Evolutionary conservation across 345 rosid species (phyloP), one percentile per base, ranked within the genome.

Genomic region (Gossypium australe): DNA sequence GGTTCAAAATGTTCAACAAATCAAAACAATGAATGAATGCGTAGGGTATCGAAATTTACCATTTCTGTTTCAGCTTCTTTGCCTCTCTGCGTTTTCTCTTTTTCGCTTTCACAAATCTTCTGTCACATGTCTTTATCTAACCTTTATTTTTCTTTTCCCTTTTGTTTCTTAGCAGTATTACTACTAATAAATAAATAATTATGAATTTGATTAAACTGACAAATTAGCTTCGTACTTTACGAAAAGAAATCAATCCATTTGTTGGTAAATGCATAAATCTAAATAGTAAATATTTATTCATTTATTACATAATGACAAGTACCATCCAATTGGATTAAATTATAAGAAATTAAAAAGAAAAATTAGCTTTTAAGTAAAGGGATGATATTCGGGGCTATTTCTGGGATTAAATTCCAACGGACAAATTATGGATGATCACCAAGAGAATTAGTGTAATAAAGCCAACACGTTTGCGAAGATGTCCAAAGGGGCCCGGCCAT

Each of bases 401-500:
- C 7, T 67, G 57, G 72, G 72, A 38, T 70, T 53, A 53, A 27
- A 53, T 70, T 38, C 62, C 62, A 53, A 34, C 12, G 55, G 18
- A 70, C 74, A 52, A 20, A 1, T 11, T 55, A 27, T 41, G 64
- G 64, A 41, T 56, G 74, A 56, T n/a, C 20, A 55, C 11, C 2
- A 3, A 56, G 72, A 57, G 61, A 57, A 57, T 9, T 9, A 45
- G 16, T 58, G 63, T 24, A 22, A 59, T 59, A 24, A 51, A 57
- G 60, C 18, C 55, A 7, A 27, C 63, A 67, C 48, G 73, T 67
- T 59, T 56, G 48, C 48, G 68, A 49, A 51, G 2, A 24, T 8
- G 11, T 18, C 4, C 2, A 38, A 29, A 38, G 43, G 74, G 74
- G 63, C 34, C 74, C 58, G 11, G 7, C 74, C n/a, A 8, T 10